Percentiles rank a stretch among this genome's conserved stretches.
These are phyloP conservation scores for Capronia epimyces DNA, from an alignment of 2,329 filamentous ascomycete genomes.

Conservation along the genomic window DNA sequence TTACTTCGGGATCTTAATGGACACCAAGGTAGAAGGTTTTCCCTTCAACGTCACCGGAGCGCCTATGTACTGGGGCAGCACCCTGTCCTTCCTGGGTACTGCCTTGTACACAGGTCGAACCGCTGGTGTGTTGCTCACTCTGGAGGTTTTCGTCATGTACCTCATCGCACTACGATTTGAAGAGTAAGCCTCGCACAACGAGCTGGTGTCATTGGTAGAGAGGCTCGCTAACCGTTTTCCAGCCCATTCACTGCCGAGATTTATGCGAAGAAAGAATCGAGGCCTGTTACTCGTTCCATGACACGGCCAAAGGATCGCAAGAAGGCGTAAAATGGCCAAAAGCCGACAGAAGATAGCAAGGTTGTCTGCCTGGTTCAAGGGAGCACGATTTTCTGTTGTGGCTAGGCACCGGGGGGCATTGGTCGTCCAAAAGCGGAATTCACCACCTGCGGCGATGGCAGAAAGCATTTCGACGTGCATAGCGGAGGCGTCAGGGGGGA, in stretches of 20 bases:
- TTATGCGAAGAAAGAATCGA: slow-evolving; percentile 67
- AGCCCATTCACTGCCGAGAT: slow-evolving; percentile 85
- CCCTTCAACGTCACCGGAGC: slow-evolving; percentile 87
- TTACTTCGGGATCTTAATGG: slow-evolving; percentile 98
- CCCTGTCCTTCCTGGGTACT: slow-evolving; percentile 83
- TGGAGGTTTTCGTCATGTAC: slow-evolving; percentile 71
- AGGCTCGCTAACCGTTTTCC: slow-evolving; percentile 9
- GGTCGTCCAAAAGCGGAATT: not conserved
- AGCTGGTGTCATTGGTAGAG: slow-evolving; percentile 4
- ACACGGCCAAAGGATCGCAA: slow-evolving; percentile 35
- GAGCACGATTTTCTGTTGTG: not conserved
- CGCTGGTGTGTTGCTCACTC: slow-evolving; percentile 72
- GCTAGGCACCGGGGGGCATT: not conserved
- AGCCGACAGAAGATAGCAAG: not conserved
- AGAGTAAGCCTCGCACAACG: slow-evolving; percentile 52
- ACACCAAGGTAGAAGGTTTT: slow-evolving; percentile 86
- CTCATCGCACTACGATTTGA: slow-evolving; percentile 76
- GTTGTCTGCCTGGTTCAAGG: not conserved
- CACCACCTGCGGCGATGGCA: not conserved
- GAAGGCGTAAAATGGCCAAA: slow-evolving; percentile 32
- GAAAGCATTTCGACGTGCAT: not conserved
- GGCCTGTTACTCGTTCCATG: slow-evolving; percentile 24
- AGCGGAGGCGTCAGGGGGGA: not conserved
- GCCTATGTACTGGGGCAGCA: slow-evolving; percentile 95
- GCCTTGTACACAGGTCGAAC: slow-evolving; percentile 82